Percentiles rank a stretch among this genome's conserved stretches.
phyloP scores from a whole-genome alignment of 768 basidiomycete species.

The Xanthoconium stramineum region DNA sequence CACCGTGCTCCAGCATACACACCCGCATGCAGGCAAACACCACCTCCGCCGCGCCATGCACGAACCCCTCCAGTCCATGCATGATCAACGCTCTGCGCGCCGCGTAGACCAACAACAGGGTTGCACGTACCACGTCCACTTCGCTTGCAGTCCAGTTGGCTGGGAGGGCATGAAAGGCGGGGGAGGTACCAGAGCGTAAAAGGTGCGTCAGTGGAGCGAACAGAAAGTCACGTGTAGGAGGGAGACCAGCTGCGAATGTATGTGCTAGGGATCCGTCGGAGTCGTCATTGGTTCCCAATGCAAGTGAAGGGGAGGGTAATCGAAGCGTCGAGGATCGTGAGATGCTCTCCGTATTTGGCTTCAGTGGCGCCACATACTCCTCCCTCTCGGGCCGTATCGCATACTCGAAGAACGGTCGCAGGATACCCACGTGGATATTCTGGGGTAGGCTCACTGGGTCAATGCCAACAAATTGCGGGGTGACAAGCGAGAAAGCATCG shows the following conservation, averaged over 20 bases:
- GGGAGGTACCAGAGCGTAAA: conserved; percentile 69
- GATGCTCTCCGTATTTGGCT: conserved; percentile 53
- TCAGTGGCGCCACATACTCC: conserved; percentile 49
- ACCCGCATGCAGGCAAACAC: conserved; percentile 87
- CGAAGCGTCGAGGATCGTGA: conserved; percentile 53
- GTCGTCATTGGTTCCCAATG: background rate
- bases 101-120: conserved; percentile 58
- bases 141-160: conserved; percentile 76
- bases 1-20: conserved; percentile 91
- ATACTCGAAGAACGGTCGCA: conserved; percentile 56
- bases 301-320: background rate
- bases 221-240: conserved; percentile 61
- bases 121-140: conserved; percentile 67
- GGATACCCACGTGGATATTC: conserved; percentile 27
- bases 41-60: conserved; percentile 28
- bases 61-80: conserved; percentile 40
- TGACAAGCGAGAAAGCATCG: conserved; percentile 15
- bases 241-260: conserved; percentile 36
- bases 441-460: conserved; percentile 21
- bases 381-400: conserved; percentile 40
- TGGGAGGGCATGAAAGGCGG: conserved; percentile 68
- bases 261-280: background rate
- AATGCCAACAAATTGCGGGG: conserved; percentile 15
- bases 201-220: conserved; percentile 72
- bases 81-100: conserved; percentile 43